Evolutionary conservation across 164 flowering plant species (phyloP), one percentile per base, ranked within the genome.

Genomic region (Santalum album): DNA sequence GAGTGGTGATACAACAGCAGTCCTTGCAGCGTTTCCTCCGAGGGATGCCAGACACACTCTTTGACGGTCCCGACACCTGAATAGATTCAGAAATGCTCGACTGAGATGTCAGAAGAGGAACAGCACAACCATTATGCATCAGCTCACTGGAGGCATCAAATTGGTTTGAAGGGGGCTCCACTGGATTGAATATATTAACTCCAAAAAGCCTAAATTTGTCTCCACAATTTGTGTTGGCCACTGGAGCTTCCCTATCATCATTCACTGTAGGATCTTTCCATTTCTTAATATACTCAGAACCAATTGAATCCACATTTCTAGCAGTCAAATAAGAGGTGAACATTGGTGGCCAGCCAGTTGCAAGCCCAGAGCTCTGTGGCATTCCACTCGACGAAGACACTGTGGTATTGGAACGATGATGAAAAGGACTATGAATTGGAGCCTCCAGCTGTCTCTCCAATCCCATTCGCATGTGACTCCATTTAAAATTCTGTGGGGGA

Each of bases 151-250:
- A 60, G 61, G 51, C 55, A 20, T 58, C 53, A 39, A 48, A 43
- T 67, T 57, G 63, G 40, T 19, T 66, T 61, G 82, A 69, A 55
- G 72, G 66, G 55, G 67, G 66, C 68, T 72, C 78, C 26, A 54
- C 1, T 50, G 59, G 63, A 53, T 21, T 59, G 20, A 38, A 58
- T 45, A 79, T 49, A 57, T 70, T 57, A 54, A 77, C 78, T 25
- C 84, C 88, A 60, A 79, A 79, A 17, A 82, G 54, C 74, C 40
- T 77, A 58, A 29, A 52, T n/a, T 45, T 65, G 19, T 51, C 45
- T 46, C 48, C 23, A 26, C 56, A 56, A 14, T 51, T 55, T 12
- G 65, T 40, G 38, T 62, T 62, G 35, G 65, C 39, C 19, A 55
- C 19, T 6, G 65, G 51, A 11, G 44, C 25, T 59, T 57, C 61